Evolutionary conservation across 139 green algal genomes (phyloP), one percentile per base, ranked within the genome.

Genomic region (Volvox reticuliferus): DNA sequence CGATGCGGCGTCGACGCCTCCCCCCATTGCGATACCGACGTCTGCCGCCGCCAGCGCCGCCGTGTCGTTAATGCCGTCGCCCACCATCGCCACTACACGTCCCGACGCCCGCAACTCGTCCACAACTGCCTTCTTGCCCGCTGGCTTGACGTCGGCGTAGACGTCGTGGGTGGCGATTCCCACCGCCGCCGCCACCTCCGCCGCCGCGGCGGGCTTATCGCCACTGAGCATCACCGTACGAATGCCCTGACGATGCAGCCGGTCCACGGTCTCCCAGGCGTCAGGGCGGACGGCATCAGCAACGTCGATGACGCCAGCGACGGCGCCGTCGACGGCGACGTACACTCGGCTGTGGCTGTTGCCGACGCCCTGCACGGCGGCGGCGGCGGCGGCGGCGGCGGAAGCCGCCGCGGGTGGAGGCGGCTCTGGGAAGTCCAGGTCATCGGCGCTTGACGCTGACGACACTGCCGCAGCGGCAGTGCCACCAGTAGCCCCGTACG

Each of bases 61-160:
- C 12, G 97, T 96, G 91, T 99, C 97, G 82, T 99, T 99, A 71
- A 99, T 94, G 50, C 97, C 97, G 78, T 99, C 97, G 1, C 97
- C 97, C 28, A 99, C 96, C 97, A 99, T 98, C 26, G 95, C 97
- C 67, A 99, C 97, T 26, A 22, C 28, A 2, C 76, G 71, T 21
- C 92, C 97, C n/a, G 83, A 6, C 1, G 84, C 81, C 88, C 94
- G 93, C 79, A 98, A 93, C 71, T 79, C 30, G 84, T 94, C 88
- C 88, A 98, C 94, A 44, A 96, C 76, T 30, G 82, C 93, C 28
- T 95, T 95, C 88, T 98, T 98, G 79, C 93, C 95, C 62, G 93
- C 93, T 9, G 94, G 94, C 88, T 96, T 95, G 55, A 98, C 96
- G 1, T 95, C 94, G 0, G 94, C 94, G 75, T 94, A 94, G 32